Evolutionary conservation across 805 yeast species (phyloP).

Genomic region (Nakazawaea molendinolei): DNA sequence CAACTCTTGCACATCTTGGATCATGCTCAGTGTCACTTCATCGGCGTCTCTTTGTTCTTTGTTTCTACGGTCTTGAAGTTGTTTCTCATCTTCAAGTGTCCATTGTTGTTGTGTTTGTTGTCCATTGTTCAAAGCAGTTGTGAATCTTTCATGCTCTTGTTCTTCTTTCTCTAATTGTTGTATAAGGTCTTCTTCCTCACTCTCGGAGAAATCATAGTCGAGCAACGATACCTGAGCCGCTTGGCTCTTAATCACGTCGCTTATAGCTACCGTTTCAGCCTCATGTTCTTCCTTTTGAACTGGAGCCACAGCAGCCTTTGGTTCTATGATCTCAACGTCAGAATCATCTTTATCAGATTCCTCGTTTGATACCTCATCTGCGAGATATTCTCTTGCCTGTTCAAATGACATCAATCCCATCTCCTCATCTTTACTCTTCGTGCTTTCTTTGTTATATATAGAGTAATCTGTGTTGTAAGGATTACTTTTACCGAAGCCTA

Average conservation of each 20-base stretch:
- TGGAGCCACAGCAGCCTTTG: slow-evolving; percentile 15
- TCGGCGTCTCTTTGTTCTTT: slow-evolving; percentile 84
- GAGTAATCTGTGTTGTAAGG: slow-evolving; percentile 13
- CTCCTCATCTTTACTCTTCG: slow-evolving; percentile 31
- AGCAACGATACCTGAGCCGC: slow-evolving; percentile 4
- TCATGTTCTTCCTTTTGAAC: slow-evolving; percentile 11
- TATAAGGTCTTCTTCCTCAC: slow-evolving; percentile 65
- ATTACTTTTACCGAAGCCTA: slow-evolving; percentile 12
- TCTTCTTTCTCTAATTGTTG: slow-evolving; percentile 65
- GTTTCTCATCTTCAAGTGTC: slow-evolving; percentile 34
- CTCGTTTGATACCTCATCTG: slow-evolving; percentile 16
- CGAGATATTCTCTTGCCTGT: slow-evolving; percentile 33
- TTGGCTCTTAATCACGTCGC: too few relatives aligned
- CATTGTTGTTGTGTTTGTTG: slow-evolving; percentile 16
- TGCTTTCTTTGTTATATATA: slow-evolving; percentile 3
- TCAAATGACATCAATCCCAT: slow-evolving; percentile 47
- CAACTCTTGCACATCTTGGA: slow-evolving; percentile 84
- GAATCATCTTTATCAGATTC: slow-evolving; percentile 13
- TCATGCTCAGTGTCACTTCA: slow-evolving; percentile 81
- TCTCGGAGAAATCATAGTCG: slow-evolving; percentile 67
- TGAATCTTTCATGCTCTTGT: slow-evolving; percentile 62
- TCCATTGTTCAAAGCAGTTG: slow-evolving; percentile 28
- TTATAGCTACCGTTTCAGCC: too few relatives aligned
- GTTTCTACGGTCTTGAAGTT: slow-evolving; percentile 52
- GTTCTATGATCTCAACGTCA: slow-evolving; percentile 8